A percentile compares a stretch with the other conserved stretches of the same genome.
Evolutionary conservation across 108 stramenopile species (phyloP).

Genomic region (Thalassiosira profunda): DNA sequence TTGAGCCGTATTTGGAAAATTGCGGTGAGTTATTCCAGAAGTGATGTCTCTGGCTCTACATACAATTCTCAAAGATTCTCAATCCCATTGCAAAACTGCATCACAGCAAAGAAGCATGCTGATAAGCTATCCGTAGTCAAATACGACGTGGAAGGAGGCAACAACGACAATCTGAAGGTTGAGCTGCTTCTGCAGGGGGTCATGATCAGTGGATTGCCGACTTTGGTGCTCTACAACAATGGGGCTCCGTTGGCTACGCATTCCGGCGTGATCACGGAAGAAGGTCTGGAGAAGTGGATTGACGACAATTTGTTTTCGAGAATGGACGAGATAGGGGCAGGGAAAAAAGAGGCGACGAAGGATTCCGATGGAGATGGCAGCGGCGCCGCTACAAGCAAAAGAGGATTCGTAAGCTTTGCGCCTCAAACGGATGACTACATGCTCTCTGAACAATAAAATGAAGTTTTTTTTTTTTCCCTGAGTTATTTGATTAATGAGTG

Average conservation of each 20-base stretch:
- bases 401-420: conserved; percentile 32
- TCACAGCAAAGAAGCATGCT: conserved; percentile 36
- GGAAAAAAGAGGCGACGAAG: not conserved
- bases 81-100: not conserved
- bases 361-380: not conserved
- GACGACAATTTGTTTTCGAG: conserved; percentile 39
- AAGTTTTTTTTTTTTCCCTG: no score
- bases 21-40: conserved; percentile 58
- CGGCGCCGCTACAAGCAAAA: conserved; percentile 3
- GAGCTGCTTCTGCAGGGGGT: conserved; percentile 68
- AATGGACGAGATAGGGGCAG: not conserved
- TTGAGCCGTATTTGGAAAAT: conserved; percentile 56
- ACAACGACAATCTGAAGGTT: conserved; percentile 57
- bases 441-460: conserved; percentile 24
- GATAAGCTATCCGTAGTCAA: conserved; percentile 51
- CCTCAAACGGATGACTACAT: conserved; percentile 39
- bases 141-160: conserved; percentile 60
- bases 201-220: conserved; percentile 57
- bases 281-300: conserved; percentile 52
- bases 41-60: no score
- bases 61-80: no score
- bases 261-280: conserved; percentile 54
- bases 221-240: conserved; percentile 56
- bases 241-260: conserved; percentile 40
- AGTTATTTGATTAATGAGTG: no score